phyloP scores from a whole-genome alignment of 805 yeast genomes.

The Pichia paraexigua region DNA sequence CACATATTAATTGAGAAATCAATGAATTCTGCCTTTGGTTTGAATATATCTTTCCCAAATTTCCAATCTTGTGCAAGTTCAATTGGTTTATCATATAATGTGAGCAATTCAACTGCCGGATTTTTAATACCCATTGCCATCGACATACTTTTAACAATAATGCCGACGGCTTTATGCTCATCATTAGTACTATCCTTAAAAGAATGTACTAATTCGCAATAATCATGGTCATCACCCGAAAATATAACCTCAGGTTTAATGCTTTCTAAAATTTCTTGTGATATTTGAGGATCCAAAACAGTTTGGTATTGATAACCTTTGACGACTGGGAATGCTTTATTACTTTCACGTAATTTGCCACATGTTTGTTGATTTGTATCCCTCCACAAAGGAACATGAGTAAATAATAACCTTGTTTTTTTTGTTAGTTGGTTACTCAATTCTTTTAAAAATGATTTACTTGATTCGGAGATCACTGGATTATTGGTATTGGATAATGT shows the following conservation, averaged over 20 bases:
- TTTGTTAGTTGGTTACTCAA: slow-evolving; percentile 18
- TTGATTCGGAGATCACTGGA: slow-evolving; percentile 28
- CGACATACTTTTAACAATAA: slow-evolving; percentile 68
- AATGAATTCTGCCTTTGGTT: slow-evolving; percentile 29
- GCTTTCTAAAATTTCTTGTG: slow-evolving; percentile 47
- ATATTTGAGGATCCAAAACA: slow-evolving; percentile 52
- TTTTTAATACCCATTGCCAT: slow-evolving; percentile 74
- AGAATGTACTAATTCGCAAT: slow-evolving; percentile 66
- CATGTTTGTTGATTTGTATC: slow-evolving; percentile 51
- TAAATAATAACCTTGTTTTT: slow-evolving; percentile 58
- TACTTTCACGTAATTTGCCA: slow-evolving; percentile 70
- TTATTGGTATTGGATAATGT: slow-evolving; percentile 58
- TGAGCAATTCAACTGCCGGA: slow-evolving; percentile 31
- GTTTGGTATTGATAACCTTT: slow-evolving; percentile 87
- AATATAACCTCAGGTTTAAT: slow-evolving; percentile 66
- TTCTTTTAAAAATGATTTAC: slow-evolving; percentile 43
- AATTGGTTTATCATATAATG: slow-evolving; percentile 12
- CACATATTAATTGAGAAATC: slow-evolving; percentile 35
- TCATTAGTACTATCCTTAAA: slow-evolving; percentile 10
- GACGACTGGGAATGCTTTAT: slow-evolving; percentile 54
- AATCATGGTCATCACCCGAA: slow-evolving; percentile 96
- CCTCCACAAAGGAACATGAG: slow-evolving; percentile 85
- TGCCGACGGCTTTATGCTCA: slow-evolving; percentile 1
- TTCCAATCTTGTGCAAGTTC: slow-evolving; percentile 14
- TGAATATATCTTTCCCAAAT: slow-evolving; percentile 18